These are phyloP conservation scores for Luffa acutangula DNA, from an alignment of 306 rosid genomes.

Conservation along the genomic window DNA sequence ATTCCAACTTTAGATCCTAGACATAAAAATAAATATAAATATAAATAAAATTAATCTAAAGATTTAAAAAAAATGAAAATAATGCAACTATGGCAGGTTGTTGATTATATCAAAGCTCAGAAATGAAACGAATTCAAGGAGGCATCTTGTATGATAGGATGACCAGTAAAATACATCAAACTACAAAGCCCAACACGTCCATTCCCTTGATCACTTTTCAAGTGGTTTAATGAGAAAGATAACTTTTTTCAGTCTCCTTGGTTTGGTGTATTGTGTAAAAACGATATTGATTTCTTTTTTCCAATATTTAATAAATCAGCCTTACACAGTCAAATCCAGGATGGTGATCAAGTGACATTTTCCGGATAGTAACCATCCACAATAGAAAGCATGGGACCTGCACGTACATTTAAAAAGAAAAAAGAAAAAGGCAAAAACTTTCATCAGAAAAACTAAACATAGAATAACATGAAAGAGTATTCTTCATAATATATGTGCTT, in stretches of 20 bases:
- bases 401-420: slow-evolving; percentile 12
- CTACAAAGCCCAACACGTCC: not conserved
- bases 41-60: not conserved
- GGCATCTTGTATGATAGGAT: not conserved
- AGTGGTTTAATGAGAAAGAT: not conserved
- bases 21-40: not conserved
- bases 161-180: not conserved
- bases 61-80: not conserved
- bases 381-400: slow-evolving; percentile 85
- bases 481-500: not conserved
- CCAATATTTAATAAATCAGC: not conserved
- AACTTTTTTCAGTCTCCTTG: not conserved
- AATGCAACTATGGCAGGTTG: not conserved
- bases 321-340: slow-evolving; percentile 85
- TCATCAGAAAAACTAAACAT: not conserved
- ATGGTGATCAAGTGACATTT: slow-evolving; percentile 73
- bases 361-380: slow-evolving; percentile 74
- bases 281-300: not conserved
- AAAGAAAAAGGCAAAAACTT: not conserved
- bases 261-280: not conserved
- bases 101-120: not conserved
- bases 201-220: not conserved
- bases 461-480: not conserved
- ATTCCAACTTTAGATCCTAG: not conserved
- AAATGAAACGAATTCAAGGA: not conserved